Evolutionary conservation across 2,329 filamentous ascomycete species (phyloP), one percentile per base, ranked within the genome.

Genomic region (Cryphonectria naterciae): DNA sequence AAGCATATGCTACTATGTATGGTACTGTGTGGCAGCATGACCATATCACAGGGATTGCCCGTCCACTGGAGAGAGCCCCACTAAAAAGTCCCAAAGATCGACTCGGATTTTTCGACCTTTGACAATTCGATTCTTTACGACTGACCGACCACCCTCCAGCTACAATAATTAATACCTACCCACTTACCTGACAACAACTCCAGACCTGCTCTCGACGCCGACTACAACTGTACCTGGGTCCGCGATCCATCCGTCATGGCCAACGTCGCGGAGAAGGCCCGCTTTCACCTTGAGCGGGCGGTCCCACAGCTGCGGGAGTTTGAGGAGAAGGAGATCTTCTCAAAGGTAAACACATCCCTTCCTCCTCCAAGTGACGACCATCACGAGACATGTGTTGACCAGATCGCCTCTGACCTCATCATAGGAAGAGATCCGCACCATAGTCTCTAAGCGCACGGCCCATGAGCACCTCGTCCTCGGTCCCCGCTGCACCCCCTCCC

Each of bases 251-350:
- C 43, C 56, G 75, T 67, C 72, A 97, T 97, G 94, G 89, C 94
- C 1, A 92, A 90, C 58, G 91, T 96, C 71, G 92, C 93, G 74
- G 96, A 98, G 78, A 98, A 98, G 83, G 96, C 95, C 69, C 93
- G 95, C 71, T 98, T 95, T 83, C 98, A 93, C 81, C 88, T 98
- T 74, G 96, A 99, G 84, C 92, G 95, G 76, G 92, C 93, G 2
- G 93, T 98, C 60, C 94, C 95, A 22, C 95, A 98, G 81, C 88
- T 99, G 70, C 93, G 94, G 74, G 94, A 97, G 77, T 97, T 94
- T 81, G 93, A 97, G 81, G 89, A 93, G 75, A 98, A 97, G 81
- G 91, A 93, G 76, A 92, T 99, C 76, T 99, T 99, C 83, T 89
- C 87, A 73, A 91, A 92, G 84, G 93, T 93, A 6, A 25, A 39